Conservation (phyloP, 305 asterid species). For the Rubia balearica region DNA sequence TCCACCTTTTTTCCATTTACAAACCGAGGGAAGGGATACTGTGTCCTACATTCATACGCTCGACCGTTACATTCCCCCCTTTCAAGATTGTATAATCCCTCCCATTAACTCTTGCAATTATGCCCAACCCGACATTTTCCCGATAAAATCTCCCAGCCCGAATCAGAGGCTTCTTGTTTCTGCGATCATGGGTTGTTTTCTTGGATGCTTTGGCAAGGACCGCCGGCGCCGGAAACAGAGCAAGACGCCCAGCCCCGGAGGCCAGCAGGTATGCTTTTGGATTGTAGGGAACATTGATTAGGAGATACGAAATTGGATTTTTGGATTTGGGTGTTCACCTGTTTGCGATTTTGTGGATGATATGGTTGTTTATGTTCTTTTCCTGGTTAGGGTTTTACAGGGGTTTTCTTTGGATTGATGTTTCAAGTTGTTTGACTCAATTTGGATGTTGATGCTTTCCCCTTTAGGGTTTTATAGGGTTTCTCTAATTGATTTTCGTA, state of each 20-base stretch:
- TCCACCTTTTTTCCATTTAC: constrained; percentile 11
- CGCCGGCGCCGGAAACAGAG: constrained; percentile 30
- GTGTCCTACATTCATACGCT: not conserved
- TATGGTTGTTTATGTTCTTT: not conserved
- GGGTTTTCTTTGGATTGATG: not conserved
- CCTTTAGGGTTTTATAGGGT: not conserved
- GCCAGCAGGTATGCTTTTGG: constrained; percentile 23
- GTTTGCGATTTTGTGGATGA: not conserved
- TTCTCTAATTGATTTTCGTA: not conserved
- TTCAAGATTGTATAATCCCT: constrained; percentile 14
- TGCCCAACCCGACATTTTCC: constrained; percentile 5
- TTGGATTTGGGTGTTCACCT: not conserved
- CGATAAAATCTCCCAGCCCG: not conserved
- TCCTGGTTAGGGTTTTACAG: not conserved
- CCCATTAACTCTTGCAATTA: constrained; percentile 2
- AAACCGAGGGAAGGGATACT: constrained; percentile 5
- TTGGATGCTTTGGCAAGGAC: constrained; percentile 40
- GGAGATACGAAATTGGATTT: not conserved
- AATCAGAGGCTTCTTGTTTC: not conserved
- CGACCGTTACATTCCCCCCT: constrained; percentile 25
- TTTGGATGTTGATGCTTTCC: not conserved
- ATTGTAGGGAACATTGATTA: not conserved
- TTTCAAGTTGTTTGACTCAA: not conserved
- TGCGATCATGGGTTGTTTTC: constrained; percentile 32
- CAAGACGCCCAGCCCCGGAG: constrained; percentile 29